phyloP scores from a whole-genome alignment of 805 yeast genomes.

The Ogataea zsoltii region DNA sequence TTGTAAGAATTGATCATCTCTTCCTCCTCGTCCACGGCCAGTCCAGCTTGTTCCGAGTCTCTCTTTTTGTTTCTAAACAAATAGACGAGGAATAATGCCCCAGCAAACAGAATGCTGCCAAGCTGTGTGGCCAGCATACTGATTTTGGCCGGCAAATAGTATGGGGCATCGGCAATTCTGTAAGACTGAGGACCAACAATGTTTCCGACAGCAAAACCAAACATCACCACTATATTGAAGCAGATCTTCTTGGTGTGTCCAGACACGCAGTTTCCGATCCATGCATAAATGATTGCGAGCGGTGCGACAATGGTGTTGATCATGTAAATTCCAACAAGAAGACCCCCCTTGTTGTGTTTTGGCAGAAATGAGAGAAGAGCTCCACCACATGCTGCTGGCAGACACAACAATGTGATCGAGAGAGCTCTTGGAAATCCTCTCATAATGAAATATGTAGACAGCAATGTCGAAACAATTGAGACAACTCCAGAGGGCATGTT shows the following conservation, averaged over 20 bases:
- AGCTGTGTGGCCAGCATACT: slow-evolving; percentile 53
- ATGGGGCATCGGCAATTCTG: slow-evolving; percentile 51
- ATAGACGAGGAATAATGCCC: slow-evolving; percentile 43
- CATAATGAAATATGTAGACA: slow-evolving; percentile 21
- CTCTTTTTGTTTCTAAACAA: slow-evolving; percentile 51
- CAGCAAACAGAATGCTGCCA: slow-evolving; percentile 43
- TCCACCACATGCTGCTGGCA: slow-evolving; percentile 53
- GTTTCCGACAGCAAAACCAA: slow-evolving; percentile 56
- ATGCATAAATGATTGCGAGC: slow-evolving; percentile 54
- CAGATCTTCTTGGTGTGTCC: slow-evolving; percentile 60
- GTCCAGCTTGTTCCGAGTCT: slow-evolving; percentile 42
- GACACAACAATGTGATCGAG: slow-evolving; percentile 33
- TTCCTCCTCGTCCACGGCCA: slow-evolving; percentile 28
- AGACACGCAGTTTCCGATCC: slow-evolving; percentile 64
- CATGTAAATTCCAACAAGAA: slow-evolving; percentile 28
- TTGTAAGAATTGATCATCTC: slow-evolving; percentile 46
- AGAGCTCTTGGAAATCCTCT: slow-evolving; percentile 22
- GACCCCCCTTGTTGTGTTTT: slow-evolving; percentile 29
- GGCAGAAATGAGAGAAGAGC: slow-evolving; percentile 36
- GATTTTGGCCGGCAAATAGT: slow-evolving; percentile 57
- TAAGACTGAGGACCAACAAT: slow-evolving; percentile 65
- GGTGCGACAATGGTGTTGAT: slow-evolving; percentile 28
- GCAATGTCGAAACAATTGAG: slow-evolving; percentile 41
- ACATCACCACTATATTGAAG: slow-evolving; percentile 55
- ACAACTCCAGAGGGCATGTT: slow-evolving; percentile 61